Base-by-base conservation (phyloP, 1,284 basidiomycete genomes). In the Prillingera fragicola region DNA sequence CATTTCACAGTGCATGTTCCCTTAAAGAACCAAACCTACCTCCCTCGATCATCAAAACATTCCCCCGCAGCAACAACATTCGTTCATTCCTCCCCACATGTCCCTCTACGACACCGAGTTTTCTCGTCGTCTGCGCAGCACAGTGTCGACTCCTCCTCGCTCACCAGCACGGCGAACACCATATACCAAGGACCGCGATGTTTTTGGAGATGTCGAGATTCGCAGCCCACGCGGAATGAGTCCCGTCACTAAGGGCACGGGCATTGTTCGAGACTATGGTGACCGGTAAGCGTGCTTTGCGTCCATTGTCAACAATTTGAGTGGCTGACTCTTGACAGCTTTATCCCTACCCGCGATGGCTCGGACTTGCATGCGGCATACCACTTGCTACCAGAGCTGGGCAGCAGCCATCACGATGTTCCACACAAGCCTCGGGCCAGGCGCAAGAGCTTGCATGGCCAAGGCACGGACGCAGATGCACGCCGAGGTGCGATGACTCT, bases 291-390 rank as follows among this genome's bases (percentile, higher is more conserved):
- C 63, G 17, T 14, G 8, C 28, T 13, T n/a, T 27, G 25, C n/a
- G n/a, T n/a, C n/a, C n/a, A n/a, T n/a, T n/a, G n/a, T n/a, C 18
- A 22, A 22, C 24, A 21, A 21, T 17, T 12, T 38, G 26, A 15
- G n/a, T 19, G 19, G 22, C 17, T 45, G 36, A 38, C 38, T 7
- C 33, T 27, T n/a, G n/a, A 3, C 34, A 76, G 76, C 18, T 79
- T 77, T 60, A 78, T 79, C 38, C 77, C 77, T 8, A 74, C 65
- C 32, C 60, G 77, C 31, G 75, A 77, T 22, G 74, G 72, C 1
- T 55, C 68, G 8, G 76, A 78, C 46, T 54, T 77, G 12, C 68
- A 75, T 36, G 73, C 75, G 0, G 69, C 73, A 1, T 78, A 73
- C 51, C 71, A 74, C 41, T 63, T 79, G 15, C 65, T 75, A 8